Evolutionary conservation across 2,329 filamentous ascomycete genomes (phyloP).

Genomic region (Ophiostoma ips): DNA sequence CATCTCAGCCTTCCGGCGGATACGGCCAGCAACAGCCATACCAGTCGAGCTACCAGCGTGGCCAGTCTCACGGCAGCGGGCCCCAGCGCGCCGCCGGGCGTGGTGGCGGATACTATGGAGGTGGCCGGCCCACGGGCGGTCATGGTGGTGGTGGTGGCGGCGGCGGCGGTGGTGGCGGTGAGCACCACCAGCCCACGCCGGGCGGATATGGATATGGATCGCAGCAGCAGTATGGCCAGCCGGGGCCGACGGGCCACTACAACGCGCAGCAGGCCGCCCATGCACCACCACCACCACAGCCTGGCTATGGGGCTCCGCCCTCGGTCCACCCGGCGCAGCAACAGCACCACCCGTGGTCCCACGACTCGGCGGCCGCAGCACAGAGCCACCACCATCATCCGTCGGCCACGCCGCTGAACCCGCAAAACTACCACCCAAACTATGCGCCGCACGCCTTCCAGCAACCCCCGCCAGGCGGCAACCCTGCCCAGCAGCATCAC

Average conservation of each 20-base stretch:
- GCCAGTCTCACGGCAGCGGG: conserved; percentile 7
- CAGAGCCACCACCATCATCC: conserved; percentile 16
- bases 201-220: conserved; percentile 27
- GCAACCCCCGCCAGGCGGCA: conserved; percentile 23
- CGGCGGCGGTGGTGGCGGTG: too few relatives aligned
- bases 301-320: conserved; percentile 13
- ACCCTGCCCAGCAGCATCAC: conserved; percentile 12
- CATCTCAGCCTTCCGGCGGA: conserved; percentile 19
- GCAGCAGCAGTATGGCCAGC: conserved; percentile 16
- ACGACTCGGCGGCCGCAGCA: conserved; percentile 21
- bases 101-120: conserved; percentile 26
- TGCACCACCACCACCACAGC: conserved; percentile 20
- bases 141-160: too few relatives aligned
- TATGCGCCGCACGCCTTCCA: conserved; percentile 42
- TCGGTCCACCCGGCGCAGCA: not conserved
- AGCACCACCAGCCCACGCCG: conserved; percentile 22
- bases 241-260: conserved; percentile 13
- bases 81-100: conserved; percentile 23
- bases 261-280: conserved; percentile 17
- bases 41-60: conserved; percentile 20
- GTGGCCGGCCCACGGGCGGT: conserved; percentile 29
- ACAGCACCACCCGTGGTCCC: conserved; percentile 23
- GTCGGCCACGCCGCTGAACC: conserved; percentile 34
- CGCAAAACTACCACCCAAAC: conserved; percentile 44
- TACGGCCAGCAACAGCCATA: conserved; percentile 26